Conservation (phyloP, 352 stramenopile genomes). For the Phytophthora pisi region DNA sequence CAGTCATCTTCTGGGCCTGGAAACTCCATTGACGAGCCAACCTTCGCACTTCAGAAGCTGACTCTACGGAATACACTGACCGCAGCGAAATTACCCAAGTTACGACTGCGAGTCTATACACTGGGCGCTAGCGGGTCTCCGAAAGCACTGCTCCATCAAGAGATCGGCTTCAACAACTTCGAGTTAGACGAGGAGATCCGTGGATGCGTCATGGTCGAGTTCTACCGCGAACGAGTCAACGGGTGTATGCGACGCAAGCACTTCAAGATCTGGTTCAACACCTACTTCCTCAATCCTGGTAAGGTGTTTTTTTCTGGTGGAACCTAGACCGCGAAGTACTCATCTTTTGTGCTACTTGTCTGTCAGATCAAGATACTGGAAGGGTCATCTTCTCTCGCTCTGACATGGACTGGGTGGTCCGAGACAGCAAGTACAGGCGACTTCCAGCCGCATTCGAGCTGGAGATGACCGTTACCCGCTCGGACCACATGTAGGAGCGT, state of each 20-base stretch:
- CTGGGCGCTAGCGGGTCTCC: constrained; percentile 29
- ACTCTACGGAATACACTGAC: constrained; percentile 52
- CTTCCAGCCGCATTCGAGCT: constrained; percentile 73
- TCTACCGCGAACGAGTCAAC: constrained; percentile 43
- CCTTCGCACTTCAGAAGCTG: constrained; percentile 43
- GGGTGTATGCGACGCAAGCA: constrained; percentile 61
- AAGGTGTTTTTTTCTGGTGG: not conserved
- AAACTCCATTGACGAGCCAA: constrained; percentile 29
- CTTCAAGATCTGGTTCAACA: constrained; percentile 83
- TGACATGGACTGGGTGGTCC: constrained; percentile 71
- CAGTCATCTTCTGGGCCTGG: constrained; percentile 16
- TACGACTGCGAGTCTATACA: constrained; percentile 59
- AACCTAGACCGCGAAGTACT: not conserved
- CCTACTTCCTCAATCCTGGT: constrained; percentile 52
- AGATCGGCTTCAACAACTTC: constrained; percentile 57
- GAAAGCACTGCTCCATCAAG: constrained; percentile 55
- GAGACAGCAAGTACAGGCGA: constrained; percentile 64
- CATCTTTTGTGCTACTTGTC: not conserved
- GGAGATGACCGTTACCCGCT: constrained; percentile 46
- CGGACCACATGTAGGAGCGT: constrained; percentile 14
- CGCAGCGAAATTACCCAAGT: constrained; percentile 33
- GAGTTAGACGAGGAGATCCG: constrained; percentile 47
- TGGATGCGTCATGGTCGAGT: constrained; percentile 67
- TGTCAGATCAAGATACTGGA: constrained; percentile 41
- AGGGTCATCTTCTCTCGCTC: constrained; percentile 44